Evolutionary conservation across 108 stramenopile species (phyloP), one percentile per base, ranked within the genome.

Genomic region (Aurantiochytrium sp.): DNA sequence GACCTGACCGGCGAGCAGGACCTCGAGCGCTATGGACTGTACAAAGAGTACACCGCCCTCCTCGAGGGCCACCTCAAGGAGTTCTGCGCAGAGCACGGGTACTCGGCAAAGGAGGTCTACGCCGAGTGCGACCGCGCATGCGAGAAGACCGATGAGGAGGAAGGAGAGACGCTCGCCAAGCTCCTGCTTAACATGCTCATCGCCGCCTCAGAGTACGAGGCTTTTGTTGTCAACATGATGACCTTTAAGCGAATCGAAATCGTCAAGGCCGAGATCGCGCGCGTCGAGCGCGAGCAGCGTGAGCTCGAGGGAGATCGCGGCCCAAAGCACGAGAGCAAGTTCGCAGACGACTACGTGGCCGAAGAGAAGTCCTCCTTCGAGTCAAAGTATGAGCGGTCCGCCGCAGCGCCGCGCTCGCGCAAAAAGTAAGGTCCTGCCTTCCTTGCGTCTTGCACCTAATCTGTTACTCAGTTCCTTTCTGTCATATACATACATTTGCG

Each of bases 181-280:
- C 39, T 81, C 19, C 39, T 81, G 8, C n/a, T 81, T 12, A 30
- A 81, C 45, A 81, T 81, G 73, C 45, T 81, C 39, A 41, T 81
- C 24, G 39, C 73, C 6, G 73, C 73, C 10, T 48, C 73, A 6
- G 73, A 81, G 17, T 81, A 81, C 73, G 24, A 81, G 30, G 45
- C 45, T 17, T 81, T 81, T n/a, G 39, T 41, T 24, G 45, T 81
- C 12, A 81, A 81, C 45, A 81, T 81, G 73, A 81, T 41, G 42
- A 81, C 73, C 30, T 81, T 81, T 24, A 81, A 81, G 73, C 39
- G 73, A 12, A 65, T 65, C 59, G 59, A 65, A 65, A 65, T 65
- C 34, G 59, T 65, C 8, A 65, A 65, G 24, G 59, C 59, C 2
- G 59, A 65, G 19, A 65, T 65, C 1, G 59, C 59, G 32, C 59